phyloP scores from a whole-genome alignment of 495 filamentous ascomycete genomes.

The Sporormia fimetaria region DNA sequence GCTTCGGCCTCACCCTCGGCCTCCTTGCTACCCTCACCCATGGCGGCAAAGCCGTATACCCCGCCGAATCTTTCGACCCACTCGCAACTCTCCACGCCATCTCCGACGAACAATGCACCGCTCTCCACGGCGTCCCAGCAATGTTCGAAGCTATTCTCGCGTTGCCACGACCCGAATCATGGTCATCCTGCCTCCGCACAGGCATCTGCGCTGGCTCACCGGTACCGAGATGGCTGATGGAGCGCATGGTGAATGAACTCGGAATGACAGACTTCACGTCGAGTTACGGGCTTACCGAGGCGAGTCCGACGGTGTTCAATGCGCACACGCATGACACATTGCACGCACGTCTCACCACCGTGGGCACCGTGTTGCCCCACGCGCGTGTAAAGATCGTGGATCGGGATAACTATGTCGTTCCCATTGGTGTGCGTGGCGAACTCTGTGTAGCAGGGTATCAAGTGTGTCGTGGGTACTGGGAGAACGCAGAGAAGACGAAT shows the following conservation, averaged over 20 bases:
- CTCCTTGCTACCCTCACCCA: constrained; percentile 56
- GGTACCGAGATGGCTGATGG: constrained; percentile 54
- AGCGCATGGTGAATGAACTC: constrained; percentile 45
- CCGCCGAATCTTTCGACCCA: constrained; percentile 52
- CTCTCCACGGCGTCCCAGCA: constrained; percentile 58
- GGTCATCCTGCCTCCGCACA: constrained; percentile 43
- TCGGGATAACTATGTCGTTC: constrained; percentile 45
- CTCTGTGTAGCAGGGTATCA: constrained; percentile 60
- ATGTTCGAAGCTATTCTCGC: constrained; percentile 58
- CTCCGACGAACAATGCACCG: constrained; percentile 53
- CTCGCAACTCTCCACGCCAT: constrained; percentile 47
- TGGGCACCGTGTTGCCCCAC: constrained; percentile 57
- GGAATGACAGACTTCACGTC: constrained; percentile 59
- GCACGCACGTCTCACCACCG: constrained; percentile 46
- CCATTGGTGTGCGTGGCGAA: constrained; percentile 49
- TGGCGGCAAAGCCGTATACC: constrained; percentile 55
- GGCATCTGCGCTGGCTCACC: constrained; percentile 61
- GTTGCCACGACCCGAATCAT: constrained; percentile 40
- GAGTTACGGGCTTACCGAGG: constrained; percentile 63
- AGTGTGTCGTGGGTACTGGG: constrained; percentile 58
- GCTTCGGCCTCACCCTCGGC: constrained; percentile 62
- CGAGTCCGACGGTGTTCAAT: constrained; percentile 60
- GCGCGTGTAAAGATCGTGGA: constrained; percentile 58
- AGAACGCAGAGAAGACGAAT: constrained; percentile 55
- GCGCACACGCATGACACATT: constrained; percentile 55